Conservation (phyloP, 202 grass and related monocot species). For the Setaria viridis region DNA sequence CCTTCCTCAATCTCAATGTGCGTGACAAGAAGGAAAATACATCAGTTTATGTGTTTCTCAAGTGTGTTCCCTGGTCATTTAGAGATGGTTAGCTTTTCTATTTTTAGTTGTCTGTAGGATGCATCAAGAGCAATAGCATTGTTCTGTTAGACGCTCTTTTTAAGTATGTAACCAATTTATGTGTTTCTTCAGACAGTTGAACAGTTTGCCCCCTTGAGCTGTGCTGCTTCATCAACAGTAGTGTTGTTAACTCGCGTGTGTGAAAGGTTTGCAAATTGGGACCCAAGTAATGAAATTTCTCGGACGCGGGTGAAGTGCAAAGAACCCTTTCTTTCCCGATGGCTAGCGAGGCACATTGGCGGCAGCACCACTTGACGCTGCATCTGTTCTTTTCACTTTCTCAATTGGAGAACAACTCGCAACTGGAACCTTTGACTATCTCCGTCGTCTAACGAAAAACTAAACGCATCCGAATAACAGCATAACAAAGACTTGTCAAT, state of each 20-base stretch:
- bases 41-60: too few species aligned
- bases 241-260: too few species aligned
- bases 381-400: not conserved
- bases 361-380: not conserved
- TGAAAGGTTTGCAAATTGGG: too few species aligned
- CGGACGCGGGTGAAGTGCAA: not conserved
- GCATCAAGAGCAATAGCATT: not conserved
- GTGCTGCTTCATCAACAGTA: not conserved
- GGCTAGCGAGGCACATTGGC: not conserved
- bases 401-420: not conserved
- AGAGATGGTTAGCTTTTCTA: not conserved
- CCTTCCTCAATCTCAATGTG: too few species aligned
- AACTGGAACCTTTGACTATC: not conserved
- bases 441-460: not conserved
- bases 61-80: too few species aligned
- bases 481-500: not conserved
- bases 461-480: not conserved
- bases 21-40: too few species aligned
- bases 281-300: too few species aligned
- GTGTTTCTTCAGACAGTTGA: not conserved
- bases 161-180: not conserved
- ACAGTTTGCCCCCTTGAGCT: not conserved
- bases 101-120: not conserved
- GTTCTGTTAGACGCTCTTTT: not conserved
- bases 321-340: not conserved